phyloP scores from a whole-genome alignment of 768 basidiomycete genomes.

The Tricholoma sp. region DNA sequence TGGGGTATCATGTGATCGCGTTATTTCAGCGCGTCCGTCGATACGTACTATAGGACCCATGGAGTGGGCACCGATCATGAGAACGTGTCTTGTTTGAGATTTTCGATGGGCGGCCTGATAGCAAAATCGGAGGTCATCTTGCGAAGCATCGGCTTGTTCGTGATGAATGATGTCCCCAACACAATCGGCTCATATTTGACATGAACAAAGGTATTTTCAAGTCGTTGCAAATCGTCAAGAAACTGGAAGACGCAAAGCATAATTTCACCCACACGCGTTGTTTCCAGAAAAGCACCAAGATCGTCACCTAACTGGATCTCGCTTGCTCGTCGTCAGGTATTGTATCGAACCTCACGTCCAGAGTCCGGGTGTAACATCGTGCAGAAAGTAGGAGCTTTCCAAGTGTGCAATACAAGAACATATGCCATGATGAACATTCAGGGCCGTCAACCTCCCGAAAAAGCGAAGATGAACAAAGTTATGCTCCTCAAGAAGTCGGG shows the following conservation, averaged over 20 bases:
- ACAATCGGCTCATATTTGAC: too few species aligned
- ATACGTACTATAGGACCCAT: background rate
- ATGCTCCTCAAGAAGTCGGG: too few species aligned
- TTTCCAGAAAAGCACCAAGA: background rate
- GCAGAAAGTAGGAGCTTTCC: background rate
- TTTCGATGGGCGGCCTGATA: background rate
- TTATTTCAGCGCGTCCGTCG: background rate
- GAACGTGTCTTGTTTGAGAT: background rate
- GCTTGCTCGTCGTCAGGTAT: background rate
- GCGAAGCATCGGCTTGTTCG: background rate
- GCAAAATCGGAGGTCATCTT: background rate
- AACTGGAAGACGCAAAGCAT: background rate
- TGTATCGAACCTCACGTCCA: background rate
- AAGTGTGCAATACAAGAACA: background rate
- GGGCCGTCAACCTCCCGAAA: too few species aligned
- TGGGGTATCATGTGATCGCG: background rate
- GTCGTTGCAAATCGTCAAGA: background rate
- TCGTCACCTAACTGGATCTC: background rate
- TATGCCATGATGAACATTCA: too few species aligned
- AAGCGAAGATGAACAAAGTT: too few species aligned
- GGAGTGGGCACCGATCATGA: background rate
- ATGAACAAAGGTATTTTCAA: background rate
- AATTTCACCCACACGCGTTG: background rate
- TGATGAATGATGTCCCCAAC: background rate
- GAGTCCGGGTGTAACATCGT: background rate